These are phyloP conservation scores for Plasmodium adleri DNA, from an alignment of 169 alveolate species.

Conservation along the genomic window DNA sequence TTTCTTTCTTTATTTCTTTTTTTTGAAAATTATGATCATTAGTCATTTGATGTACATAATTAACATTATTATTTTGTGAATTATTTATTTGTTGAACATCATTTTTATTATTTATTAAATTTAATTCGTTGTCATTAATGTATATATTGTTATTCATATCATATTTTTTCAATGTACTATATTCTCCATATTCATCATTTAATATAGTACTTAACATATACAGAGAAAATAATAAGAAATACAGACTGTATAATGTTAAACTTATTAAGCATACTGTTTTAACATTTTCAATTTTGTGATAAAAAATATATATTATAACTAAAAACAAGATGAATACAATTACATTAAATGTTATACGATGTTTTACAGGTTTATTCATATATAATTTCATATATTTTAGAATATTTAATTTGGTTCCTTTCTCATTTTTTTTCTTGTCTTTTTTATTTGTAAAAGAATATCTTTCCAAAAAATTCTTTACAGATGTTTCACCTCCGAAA, in stretches of 20 bases:
- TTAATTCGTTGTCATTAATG: neutral
- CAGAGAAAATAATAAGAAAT: constrained; percentile 33
- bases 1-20: neutral
- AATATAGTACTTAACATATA: constrained; percentile 50
- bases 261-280: constrained; percentile 30
- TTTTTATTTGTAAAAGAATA: neutral
- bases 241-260: constrained; percentile 29
- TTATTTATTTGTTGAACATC: neutral
- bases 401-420: constrained; percentile 11
- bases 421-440: neutral
- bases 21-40: neutral
- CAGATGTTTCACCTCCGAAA: neutral
- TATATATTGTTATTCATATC: neutral
- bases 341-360: constrained; percentile 21
- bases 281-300: constrained; percentile 12
- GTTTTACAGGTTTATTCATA: constrained; percentile 13
- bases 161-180: constrained; percentile 5
- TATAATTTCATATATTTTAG: constrained; percentile 15
- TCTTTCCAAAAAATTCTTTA: constrained; percentile 8
- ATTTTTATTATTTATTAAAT: constrained; percentile 1
- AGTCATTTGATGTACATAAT: neutral
- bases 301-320: constrained; percentile 19
- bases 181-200: constrained; percentile 22
- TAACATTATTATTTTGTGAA: neutral
- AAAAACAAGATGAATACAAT: constrained; percentile 6